phyloP scores from a whole-genome alignment of 257 asterid species.

The Gynochthodes officinalis region DNA sequence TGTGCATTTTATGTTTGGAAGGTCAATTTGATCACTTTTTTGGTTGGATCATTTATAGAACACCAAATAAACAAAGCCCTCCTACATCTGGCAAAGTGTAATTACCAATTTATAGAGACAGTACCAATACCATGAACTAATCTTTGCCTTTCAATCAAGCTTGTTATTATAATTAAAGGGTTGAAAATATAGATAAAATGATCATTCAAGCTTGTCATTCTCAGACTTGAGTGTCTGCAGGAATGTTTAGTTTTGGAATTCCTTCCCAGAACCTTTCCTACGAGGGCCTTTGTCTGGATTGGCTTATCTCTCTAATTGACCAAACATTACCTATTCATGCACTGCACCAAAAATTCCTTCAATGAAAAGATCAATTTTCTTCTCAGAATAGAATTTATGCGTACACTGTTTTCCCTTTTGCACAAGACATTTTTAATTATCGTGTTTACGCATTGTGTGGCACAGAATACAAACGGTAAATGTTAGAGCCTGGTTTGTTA shows the following conservation, averaged over 20 bases:
- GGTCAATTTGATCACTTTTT: too few relatives aligned
- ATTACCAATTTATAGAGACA: neutral
- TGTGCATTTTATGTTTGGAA: too few relatives aligned
- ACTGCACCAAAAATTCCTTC: neutral
- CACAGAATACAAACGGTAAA: neutral
- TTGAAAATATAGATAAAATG: neutral
- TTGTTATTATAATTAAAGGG: neutral
- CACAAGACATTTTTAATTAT: neutral
- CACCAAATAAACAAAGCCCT: neutral
- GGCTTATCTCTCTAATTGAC: neutral
- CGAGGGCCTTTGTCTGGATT: neutral
- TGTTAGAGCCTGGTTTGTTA: neutral
- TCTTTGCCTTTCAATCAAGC: neutral
- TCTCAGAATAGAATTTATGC: neutral
- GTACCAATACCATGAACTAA: too few relatives aligned
- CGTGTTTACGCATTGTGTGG: too few relatives aligned
- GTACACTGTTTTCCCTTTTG: neutral
- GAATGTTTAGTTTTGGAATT: slow-evolving; percentile 3
- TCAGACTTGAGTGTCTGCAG: neutral
- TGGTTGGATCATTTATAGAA: too few relatives aligned
- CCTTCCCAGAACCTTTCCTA: neutral
- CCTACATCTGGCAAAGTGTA: neutral
- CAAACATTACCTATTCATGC: neutral
- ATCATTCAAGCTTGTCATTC: neutral
- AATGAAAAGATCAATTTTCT: neutral